Conservation (phyloP, 2,329 filamentous ascomycete species). For the Metarhizium humberi region DNA sequence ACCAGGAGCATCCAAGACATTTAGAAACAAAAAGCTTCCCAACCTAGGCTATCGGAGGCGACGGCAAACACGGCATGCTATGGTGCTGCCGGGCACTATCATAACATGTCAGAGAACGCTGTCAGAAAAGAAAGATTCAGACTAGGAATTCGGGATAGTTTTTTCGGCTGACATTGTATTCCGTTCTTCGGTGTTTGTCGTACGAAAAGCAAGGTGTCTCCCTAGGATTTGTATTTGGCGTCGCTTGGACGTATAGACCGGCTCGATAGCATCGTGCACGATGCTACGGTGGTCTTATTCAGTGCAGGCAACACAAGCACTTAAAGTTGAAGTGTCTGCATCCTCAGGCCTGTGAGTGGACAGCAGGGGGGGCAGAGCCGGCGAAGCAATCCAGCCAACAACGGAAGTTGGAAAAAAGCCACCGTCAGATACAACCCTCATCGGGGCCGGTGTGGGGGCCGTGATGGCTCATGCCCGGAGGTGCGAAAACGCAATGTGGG, state of each 20-base stretch:
- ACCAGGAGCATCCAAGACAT: background rate
- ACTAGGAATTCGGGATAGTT: background rate
- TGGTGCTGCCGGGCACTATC: background rate
- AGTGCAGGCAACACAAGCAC: background rate
- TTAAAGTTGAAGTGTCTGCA: background rate
- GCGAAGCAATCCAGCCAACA: background rate
- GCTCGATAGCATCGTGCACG: background rate
- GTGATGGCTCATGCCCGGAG: background rate
- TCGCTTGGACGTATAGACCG: background rate
- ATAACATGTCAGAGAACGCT: background rate
- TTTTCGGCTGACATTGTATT: background rate
- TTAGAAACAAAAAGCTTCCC: background rate
- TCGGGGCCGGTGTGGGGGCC: constrained; percentile 1
- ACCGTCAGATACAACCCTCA: background rate
- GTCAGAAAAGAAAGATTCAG: background rate
- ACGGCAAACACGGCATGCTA: background rate
- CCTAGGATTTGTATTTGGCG: background rate
- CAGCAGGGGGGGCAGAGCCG: background rate
- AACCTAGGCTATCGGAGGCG: background rate
- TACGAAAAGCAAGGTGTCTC: background rate
- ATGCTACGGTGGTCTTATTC: background rate
- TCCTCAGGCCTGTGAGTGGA: background rate
- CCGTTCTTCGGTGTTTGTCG: background rate
- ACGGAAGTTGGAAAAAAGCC: background rate
- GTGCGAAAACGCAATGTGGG: background rate